phyloP scores from a whole-genome alignment of 2,329 filamentous ascomycete species.

The Aspergillus melleus region DNA sequence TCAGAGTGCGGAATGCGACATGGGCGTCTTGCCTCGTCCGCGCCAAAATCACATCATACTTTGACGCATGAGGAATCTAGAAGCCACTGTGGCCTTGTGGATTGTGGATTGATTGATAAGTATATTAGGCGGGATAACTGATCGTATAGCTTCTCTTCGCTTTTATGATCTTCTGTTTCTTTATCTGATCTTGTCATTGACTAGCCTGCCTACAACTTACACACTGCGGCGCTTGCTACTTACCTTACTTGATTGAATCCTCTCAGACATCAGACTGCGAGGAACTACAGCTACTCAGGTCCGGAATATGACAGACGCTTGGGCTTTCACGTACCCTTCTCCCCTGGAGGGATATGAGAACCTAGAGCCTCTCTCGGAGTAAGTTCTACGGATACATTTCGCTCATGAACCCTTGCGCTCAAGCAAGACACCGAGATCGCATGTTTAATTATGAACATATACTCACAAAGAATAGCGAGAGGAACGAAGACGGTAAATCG shows the following conservation, averaged over 20 bases:
- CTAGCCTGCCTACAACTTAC: too few species aligned
- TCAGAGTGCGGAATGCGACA: conserved; percentile 18
- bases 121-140: too few species aligned
- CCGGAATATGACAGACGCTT: conserved; percentile 50
- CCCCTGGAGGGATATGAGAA: conserved; percentile 55
- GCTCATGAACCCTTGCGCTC: too few species aligned
- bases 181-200: too few species aligned
- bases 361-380: conserved; percentile 48
- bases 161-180: too few species aligned
- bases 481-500: conserved; percentile 73
- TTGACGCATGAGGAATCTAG: not conserved
- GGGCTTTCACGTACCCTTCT: conserved; percentile 55
- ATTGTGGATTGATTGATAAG: too few species aligned
- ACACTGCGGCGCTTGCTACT: too few species aligned
- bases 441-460: not conserved
- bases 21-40: not conserved
- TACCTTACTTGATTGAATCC: too few species aligned
- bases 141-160: too few species aligned
- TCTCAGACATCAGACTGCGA: too few species aligned
- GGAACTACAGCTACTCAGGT: too few species aligned
- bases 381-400: conserved; percentile 16
- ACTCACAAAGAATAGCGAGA: conserved; percentile 47
- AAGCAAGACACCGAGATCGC: not conserved
- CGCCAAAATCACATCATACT: not conserved
- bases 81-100: not conserved